Conservation (phyloP, 345 rosid genomes). For the rapeseed (Brassica napus) region Da-Ae NC_063447.1:48035001-48035500, state of each 20-base stretch:
- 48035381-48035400: not conserved
- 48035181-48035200: not conserved
- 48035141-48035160: not conserved
- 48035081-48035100: not conserved
- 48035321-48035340: not conserved
- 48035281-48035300: not conserved
- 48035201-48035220: not conserved
- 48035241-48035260: not conserved
- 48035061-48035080: not conserved
- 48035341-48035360: not conserved
- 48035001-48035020: slow-evolving; percentile 36
- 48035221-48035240: not conserved
- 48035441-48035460: not conserved
- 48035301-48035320: not conserved
- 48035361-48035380: not conserved
- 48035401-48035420: not conserved
- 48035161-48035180: not conserved
- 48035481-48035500: not conserved
- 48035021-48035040: not conserved
- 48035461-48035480: not conserved
- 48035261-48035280: not conserved
- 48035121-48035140: not conserved
- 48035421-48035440: not conserved
- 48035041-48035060: not conserved
- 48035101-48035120: not conserved